Base-by-base conservation (phyloP, 164 flowering plant genomes). In the Paratinospora sagittata region DNA sequence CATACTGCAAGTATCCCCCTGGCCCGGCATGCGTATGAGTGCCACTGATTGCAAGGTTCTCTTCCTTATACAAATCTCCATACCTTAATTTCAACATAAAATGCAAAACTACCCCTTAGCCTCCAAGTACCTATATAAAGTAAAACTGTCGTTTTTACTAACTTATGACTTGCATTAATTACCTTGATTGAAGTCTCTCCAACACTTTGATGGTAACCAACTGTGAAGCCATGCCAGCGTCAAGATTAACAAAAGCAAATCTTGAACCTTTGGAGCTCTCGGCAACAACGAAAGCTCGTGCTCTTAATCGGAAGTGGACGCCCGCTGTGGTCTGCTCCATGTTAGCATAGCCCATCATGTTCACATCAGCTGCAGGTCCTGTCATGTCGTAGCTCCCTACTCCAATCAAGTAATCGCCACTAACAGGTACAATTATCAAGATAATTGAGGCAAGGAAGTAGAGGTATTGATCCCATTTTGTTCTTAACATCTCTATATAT, bases 311-410 rank as follows among this genome's bases (percentile, higher is more conserved):
- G 72, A 88, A 88, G 74, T 88, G 89, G 11, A 88, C 63, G 2
- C 91, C 91, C 2, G 86, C 81, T 0, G 86, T 68, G 21, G 0
- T 33, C 65, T 88, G 92, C 0, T 81, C 74, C 78, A 85, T 63
- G 72, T 79, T 88, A 11, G 84, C 92, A 69, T 88, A 88, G 0
- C 92, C 92, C 92, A 88, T 86, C 92, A 88, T 81, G 78, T 83
- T 88, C 37, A 88, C 86, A 0, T 71, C 90, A 17, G 90, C 86
- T 23, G 93, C 93, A 0, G 96, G 93, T 8, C 93, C 93, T 0
- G 96, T 90, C 76, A 87, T 87, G 81, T 90, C 96, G 69, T 86
- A 87, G 81, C 96, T 90, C 27, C 93, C 93, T 17, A 87, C 78
- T 26, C 96, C 96, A 27, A 88, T 75, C 82, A 88, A 75, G 73